phyloP scores from a whole-genome alignment of 257 asterid genomes.

The Verbascum thapsus region DNA sequence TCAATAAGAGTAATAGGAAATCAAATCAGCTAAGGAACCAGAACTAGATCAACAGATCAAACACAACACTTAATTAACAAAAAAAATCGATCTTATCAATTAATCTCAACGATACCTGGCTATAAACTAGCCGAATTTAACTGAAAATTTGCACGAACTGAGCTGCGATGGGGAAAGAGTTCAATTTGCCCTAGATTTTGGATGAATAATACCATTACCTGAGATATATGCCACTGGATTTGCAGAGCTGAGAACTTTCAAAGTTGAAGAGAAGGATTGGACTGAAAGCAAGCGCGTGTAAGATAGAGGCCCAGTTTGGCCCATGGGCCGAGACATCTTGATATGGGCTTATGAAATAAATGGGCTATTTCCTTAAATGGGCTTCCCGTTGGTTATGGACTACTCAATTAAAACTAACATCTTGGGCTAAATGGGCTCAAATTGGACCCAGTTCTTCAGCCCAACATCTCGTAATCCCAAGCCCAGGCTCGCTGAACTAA shows the following conservation, averaged over 20 bases:
- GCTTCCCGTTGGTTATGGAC: no score
- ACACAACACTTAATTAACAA: conserved; percentile 21
- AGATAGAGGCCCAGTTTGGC: conserved; percentile 8
- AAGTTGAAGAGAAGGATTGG: conserved; percentile 30
- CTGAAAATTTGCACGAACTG: conserved; percentile 31
- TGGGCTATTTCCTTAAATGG: no score
- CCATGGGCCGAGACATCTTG: neutral
- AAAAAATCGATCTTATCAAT: conserved; percentile 10
- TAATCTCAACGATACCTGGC: conserved; percentile 28
- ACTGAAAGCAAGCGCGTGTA: conserved; percentile 40
- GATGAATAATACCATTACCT: conserved; percentile 28
- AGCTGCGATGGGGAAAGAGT: conserved; percentile 28
- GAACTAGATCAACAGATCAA: conserved; percentile 32
- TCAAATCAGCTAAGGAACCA: conserved; percentile 18
- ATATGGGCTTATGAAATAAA: no score
- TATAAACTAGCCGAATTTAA: conserved; percentile 29
- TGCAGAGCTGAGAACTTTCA: no score
- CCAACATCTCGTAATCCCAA: no score
- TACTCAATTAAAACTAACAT: no score
- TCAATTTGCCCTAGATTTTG: conserved; percentile 44
- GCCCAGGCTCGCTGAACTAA: no score
- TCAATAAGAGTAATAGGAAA: conserved; percentile 8
- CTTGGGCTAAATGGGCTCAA: no score
- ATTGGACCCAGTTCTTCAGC: no score
- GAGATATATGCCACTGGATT: conserved; percentile 22